Percentiles rank a stretch among this genome's conserved stretches.
phyloP scores from a whole-genome alignment of 2,329 filamentous ascomycete genomes.

The Fusarium sp. region DNA sequence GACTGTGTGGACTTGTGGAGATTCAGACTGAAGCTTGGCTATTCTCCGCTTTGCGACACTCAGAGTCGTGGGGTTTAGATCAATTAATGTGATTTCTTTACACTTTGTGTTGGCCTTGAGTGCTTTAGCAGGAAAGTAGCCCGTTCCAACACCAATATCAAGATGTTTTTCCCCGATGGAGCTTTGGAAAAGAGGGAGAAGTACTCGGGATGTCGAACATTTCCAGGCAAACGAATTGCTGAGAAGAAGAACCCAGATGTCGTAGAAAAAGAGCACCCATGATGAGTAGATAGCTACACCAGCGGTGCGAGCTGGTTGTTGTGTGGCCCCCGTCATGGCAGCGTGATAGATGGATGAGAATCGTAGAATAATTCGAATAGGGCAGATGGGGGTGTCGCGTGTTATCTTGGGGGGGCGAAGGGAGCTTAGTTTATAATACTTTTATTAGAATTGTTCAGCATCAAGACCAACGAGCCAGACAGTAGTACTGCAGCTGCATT shows the following conservation, averaged over 20 bases:
- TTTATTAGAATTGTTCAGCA: too few relatives aligned
- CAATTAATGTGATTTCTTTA: neutral
- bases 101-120: conserved; percentile 36
- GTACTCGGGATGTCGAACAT: conserved; percentile 51
- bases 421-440: too few relatives aligned
- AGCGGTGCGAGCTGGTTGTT: too few relatives aligned
- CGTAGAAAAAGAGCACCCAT: conserved; percentile 43
- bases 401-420: too few relatives aligned
- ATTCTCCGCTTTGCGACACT: neutral
- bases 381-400: too few relatives aligned
- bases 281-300: too few relatives aligned
- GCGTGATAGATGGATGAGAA: too few relatives aligned
- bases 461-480: too few relatives aligned
- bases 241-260: conserved; percentile 54
- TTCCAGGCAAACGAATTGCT: conserved; percentile 57
- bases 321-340: too few relatives aligned
- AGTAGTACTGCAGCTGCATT: too few relatives aligned
- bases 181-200: conserved; percentile 55
- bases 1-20: neutral
- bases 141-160: conserved; percentile 59
- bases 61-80: neutral
- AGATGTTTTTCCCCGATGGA: conserved; percentile 57
- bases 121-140: conserved; percentile 55
- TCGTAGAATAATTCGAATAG: too few relatives aligned
- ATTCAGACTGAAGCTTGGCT: neutral